Conservation (phyloP, 202 grass and related monocot genomes). For the Saccharum hybrid region DNA sequence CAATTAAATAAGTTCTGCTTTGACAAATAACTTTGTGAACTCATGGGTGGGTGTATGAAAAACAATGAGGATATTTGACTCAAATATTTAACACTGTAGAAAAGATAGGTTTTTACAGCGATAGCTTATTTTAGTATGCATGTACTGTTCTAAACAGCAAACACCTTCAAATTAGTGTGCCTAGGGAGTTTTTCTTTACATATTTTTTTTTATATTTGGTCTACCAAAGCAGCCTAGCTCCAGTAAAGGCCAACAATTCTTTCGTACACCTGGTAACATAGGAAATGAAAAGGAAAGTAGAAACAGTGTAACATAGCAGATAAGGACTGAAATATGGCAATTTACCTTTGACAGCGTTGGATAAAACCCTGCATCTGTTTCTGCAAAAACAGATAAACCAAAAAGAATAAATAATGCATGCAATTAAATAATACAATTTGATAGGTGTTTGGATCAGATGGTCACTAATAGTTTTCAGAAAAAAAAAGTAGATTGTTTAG, state of each 20-base stretch:
- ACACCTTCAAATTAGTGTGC: background rate
- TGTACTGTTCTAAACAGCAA: too few species aligned
- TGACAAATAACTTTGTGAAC: background rate
- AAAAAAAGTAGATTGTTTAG: background rate
- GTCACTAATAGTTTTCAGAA: background rate
- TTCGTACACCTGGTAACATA: constrained; percentile 15
- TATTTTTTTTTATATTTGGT: background rate
- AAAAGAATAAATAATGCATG: constrained; percentile 28
- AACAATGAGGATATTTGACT: background rate
- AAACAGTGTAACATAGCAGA: constrained; percentile 10
- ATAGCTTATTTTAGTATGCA: background rate
- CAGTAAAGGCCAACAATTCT: background rate
- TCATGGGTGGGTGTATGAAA: background rate
- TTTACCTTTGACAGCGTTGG: constrained; percentile 61
- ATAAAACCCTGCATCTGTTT: constrained; percentile 58
- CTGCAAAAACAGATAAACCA: constrained; percentile 40
- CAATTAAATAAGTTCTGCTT: background rate
- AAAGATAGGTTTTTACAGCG: background rate
- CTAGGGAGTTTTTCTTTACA: background rate
- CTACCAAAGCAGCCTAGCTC: background rate
- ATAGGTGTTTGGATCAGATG: background rate
- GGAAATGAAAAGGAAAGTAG: constrained; percentile 8
- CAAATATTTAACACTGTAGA: background rate
- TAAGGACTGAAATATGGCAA: constrained; percentile 30
- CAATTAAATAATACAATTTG: constrained; percentile 26